Base-by-base conservation (phyloP, 495 filamentous ascomycete species). In the Aspergillus sclerotioniger region DNA sequence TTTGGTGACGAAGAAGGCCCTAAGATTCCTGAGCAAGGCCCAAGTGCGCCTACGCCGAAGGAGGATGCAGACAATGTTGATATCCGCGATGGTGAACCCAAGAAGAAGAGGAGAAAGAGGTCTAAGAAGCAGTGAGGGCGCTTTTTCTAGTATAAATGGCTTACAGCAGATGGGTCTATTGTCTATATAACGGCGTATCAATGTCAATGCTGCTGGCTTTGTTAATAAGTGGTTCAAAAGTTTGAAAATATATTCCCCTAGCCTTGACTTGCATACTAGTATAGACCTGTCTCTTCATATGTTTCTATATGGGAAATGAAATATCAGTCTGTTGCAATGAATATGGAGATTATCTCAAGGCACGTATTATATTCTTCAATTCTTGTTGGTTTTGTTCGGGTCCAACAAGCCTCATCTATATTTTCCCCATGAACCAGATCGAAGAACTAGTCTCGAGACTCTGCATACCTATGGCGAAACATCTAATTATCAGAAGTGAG, bases 1-100 rank as follows among this genome's bases (percentile, higher is more conserved):
- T 98, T 97, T 78, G 94, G 94, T 3, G 78, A 82, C 62, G 87
- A 84, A 67, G 74, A 89, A 7, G 88, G 82, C 0, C 82, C 88
- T 2, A 64, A 63, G 29, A 73, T 74, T 58, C 57, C 65, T n/a
- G 63, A 75, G 46, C 70, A 67, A 47, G 56, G 50, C 25, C 61
- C 55, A 25, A 63, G 68, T 32, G 53, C 61, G 16, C 55, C 69
- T 25, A 61, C 67, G 6, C 53, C 72, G 33, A 57, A 69, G 3
- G 61, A 64, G 8, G 67, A 62, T 39, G 68, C 67, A 28, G 64
- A 50, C 8, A 69, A 75, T 28, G 66, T 78, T 60, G 76, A 82
- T 68, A 78, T 82, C 25, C 71, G 73, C 8, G 76, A 80, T 52
- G 77, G 76, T 21, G 69, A 71, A 53, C 70, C 70, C 19, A 52